Percentiles rank a stretch among this genome's conserved stretches.
Conservation (phyloP, 1,139 yeast genomes). For the Pichia sp. region DNA sequence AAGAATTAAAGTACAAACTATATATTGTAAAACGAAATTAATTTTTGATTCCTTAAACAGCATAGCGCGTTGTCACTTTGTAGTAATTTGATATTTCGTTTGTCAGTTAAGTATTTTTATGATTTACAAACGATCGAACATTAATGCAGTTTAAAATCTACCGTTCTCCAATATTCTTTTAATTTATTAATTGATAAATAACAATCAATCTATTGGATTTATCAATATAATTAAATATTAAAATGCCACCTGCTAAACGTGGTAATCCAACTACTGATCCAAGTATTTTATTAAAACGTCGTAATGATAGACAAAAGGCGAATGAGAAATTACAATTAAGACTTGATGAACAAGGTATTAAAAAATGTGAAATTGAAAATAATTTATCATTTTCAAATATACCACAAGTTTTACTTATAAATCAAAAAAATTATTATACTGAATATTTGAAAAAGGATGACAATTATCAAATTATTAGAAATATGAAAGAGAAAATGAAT, state of each 20-base stretch:
- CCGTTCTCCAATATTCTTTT: no score
- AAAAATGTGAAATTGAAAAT: constrained; percentile 60
- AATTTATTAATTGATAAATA: no score
- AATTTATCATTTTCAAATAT: constrained; percentile 61
- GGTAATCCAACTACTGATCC: constrained; percentile 12
- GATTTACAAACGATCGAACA: no score
- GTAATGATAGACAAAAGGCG: constrained; percentile 68
- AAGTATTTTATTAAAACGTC: constrained; percentile 51
- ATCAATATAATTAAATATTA: no score
- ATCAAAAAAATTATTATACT: constrained; percentile 91
- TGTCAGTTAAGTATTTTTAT: no score
- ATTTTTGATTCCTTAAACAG: no score
- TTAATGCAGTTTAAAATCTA: no score
- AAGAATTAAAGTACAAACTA: no score
- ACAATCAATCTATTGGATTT: no score
- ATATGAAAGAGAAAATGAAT: constrained; percentile 33
- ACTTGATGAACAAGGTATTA: constrained; percentile 70
- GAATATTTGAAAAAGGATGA: constrained; percentile 91
- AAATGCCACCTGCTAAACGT: constrained; percentile 10
- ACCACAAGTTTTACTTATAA: constrained; percentile 65
- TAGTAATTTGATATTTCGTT: no score
- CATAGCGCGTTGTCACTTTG: no score
- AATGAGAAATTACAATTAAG: constrained; percentile 71
- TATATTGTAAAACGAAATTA: no score
- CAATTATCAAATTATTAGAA: constrained; percentile 51